Percentiles rank a stretch among this genome's conserved stretches.
phyloP scores from a whole-genome alignment of 768 basidiomycete genomes.

The Trametes villosa region DNA sequence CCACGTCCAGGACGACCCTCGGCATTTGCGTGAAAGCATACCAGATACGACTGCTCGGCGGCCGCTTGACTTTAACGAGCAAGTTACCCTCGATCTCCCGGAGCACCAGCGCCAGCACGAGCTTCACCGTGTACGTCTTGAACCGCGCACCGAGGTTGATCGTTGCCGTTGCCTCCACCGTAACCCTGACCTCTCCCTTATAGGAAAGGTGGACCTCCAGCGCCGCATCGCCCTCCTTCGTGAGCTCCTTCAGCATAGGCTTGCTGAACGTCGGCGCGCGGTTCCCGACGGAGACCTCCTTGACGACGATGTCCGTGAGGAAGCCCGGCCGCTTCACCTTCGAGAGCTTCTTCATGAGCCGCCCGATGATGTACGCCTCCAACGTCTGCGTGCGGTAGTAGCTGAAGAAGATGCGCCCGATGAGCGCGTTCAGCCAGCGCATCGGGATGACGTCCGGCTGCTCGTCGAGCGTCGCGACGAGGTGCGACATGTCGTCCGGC shows the following conservation, averaged over 20 bases:
- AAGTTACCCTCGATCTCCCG: slow-evolving; percentile 92
- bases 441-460: slow-evolving; percentile 96
- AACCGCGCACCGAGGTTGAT: slow-evolving; percentile 84
- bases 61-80: slow-evolving; percentile 87
- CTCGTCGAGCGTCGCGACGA: slow-evolving; percentile 86
- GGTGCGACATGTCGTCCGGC: slow-evolving; percentile 76
- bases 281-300: slow-evolving; percentile 87
- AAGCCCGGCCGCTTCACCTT: slow-evolving; percentile 91
- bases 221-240: slow-evolving; percentile 89
- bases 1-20: slow-evolving; percentile 84
- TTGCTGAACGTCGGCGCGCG: slow-evolving; percentile 88
- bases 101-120: slow-evolving; percentile 86
- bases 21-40: slow-evolving; percentile 92
- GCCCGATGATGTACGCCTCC: slow-evolving; percentile 83
- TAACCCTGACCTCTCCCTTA: slow-evolving; percentile 88
- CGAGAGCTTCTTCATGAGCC: slow-evolving; percentile 91
- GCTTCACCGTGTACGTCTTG: slow-evolving; percentile 88
- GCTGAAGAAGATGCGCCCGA: slow-evolving; percentile 92
- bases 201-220: slow-evolving; percentile 85
- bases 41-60: slow-evolving; percentile 95
- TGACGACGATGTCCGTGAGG: slow-evolving; percentile 82
- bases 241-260: slow-evolving; percentile 98
- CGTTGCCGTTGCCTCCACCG: slow-evolving; percentile 86
- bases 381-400: slow-evolving; percentile 83
- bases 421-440: slow-evolving; percentile 94